Percentiles rank a stretch among this genome's conserved stretches.
phyloP scores from a whole-genome alignment of 1,139 yeast genomes.

The Meyerozyma carpophila region DNA sequence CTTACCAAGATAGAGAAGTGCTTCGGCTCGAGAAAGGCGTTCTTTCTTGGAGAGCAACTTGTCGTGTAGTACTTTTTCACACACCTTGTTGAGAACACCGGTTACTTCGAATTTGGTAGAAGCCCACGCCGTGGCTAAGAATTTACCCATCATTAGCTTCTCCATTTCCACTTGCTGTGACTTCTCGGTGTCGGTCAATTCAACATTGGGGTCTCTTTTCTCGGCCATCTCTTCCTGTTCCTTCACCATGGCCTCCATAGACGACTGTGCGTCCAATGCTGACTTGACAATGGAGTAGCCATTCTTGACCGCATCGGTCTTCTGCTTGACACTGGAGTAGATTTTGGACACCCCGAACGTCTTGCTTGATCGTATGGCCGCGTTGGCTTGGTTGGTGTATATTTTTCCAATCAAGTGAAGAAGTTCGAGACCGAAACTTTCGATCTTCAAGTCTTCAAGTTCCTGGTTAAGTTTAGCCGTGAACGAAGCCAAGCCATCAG shows the following conservation, averaged over 20 bases:
- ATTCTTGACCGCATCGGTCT: conserved; percentile 32
- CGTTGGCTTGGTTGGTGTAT: conserved; percentile 54
- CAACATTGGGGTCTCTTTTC: conserved; percentile 22
- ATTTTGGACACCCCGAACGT: conserved; percentile 48
- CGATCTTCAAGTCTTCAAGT: conserved; percentile 52
- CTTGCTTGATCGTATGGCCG: conserved; percentile 30
- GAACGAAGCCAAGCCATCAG: conserved; percentile 33
- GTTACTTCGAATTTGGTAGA: conserved; percentile 71
- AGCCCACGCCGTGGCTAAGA: conserved; percentile 77
- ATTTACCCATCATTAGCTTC: conserved; percentile 63
- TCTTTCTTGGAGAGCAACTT: conserved; percentile 46
- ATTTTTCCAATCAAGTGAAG: conserved; percentile 58
- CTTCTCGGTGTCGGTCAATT: conserved; percentile 37
- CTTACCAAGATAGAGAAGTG: conserved; percentile 52
- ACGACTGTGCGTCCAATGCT: conserved; percentile 38
- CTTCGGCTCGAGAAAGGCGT: conserved; percentile 54
- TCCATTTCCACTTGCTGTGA: conserved; percentile 59
- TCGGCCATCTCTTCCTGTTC: conserved; percentile 47
- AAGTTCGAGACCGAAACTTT: conserved; percentile 44
- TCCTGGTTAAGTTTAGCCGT: conserved; percentile 43
- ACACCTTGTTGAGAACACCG: conserved; percentile 60
- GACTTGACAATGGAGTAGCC: conserved; percentile 37
- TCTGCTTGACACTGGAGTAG: conserved; percentile 43
- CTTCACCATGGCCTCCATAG: conserved; percentile 38
- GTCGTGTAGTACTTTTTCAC: conserved; percentile 55